Evolutionary conservation across 2,329 filamentous ascomycete genomes (phyloP), one percentile per base, ranked within the genome.

Genomic region (Clonostachys rosea): DNA sequence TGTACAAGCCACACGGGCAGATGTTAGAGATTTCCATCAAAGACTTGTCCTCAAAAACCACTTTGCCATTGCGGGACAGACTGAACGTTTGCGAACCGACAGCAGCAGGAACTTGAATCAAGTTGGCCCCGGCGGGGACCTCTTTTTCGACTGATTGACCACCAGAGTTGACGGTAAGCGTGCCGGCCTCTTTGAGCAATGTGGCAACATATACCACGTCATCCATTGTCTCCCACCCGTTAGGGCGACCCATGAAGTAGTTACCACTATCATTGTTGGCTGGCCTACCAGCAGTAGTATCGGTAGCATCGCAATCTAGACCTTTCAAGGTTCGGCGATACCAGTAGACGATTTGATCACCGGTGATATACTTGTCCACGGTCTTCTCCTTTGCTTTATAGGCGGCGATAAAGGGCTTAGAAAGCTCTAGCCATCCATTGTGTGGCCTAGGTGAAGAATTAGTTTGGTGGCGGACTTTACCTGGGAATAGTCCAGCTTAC

Each of bases 291-390:
- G 70, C 66, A 1, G 73, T 76, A 1, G 72, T 78, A 53, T 79
- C 76, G 13, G 76, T 79, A 6, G 69, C 57, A 49, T 77, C 74
- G 57, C 76, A 80, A 56, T 76, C 56, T 34, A 75, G 54, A 10
- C 52, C 49, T 50, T 66, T 71, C 1, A 69, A 68, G 2, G 71
- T 76, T 3, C 74, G 75, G 2, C 76, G 69, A 58, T 78, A 80
- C 76, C 76, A 81, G 63, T 80, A 80, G 34, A 77, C 60, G 13
- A 80, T 57, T 57, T 75, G 66, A 18, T 81, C 77, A 10, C 67
- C 59, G 35, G 61, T 59, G 51, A 78, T 72, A 59, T 71, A 70
- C 50, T 39, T 78, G 44, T 56, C 50, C 10, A 63, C 59, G 3
- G 61, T 57, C 34, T 56, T 66, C 3, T 61, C 65, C 12, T 70